phyloP scores from a whole-genome alignment of 1,284 basidiomycete species.

The Ceraceosorus guamensis region DNA sequence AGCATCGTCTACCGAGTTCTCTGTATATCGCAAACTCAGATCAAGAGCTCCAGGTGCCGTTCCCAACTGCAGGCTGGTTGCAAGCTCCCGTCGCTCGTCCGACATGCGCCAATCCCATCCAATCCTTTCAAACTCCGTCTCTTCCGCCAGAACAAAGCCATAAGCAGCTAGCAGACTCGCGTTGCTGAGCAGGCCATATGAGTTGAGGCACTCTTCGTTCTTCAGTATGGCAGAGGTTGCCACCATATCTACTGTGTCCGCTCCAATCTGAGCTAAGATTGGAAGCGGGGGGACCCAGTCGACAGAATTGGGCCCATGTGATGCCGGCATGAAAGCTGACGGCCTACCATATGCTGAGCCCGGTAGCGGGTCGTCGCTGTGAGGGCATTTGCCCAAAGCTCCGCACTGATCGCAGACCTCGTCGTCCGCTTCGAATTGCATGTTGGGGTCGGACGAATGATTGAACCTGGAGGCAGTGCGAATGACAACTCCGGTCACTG shows the following conservation, averaged over 20 bases:
- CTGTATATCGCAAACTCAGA: not conserved
- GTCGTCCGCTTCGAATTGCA: conserved; percentile 41
- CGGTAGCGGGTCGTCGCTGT: conserved; percentile 1
- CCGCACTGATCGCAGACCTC: conserved; percentile 39
- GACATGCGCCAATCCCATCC: conserved; percentile 22
- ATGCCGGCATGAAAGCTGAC: not conserved
- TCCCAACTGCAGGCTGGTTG: conserved; percentile 3
- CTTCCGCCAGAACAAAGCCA: conserved; percentile 36
- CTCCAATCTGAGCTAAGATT: not conserved
- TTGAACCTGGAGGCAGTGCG: conserved; percentile 29
- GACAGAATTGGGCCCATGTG: not conserved
- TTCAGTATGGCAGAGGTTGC: conserved; percentile 6
- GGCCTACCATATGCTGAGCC: not conserved
- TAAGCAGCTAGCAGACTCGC: conserved; percentile 32
- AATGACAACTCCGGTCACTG: too few relatives aligned
- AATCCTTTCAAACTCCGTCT: conserved; percentile 33
- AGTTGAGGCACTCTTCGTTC: conserved; percentile 29
- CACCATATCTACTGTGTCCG: conserved; percentile 34
- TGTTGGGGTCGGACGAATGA: conserved; percentile 25
- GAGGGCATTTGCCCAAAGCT: not conserved
- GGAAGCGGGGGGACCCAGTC: not conserved
- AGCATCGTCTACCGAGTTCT: not conserved
- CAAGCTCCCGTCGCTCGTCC: conserved; percentile 13
- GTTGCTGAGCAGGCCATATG: conserved; percentile 37
- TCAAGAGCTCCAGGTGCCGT: too few relatives aligned